These are phyloP conservation scores for Lactarius pseudohatsudake DNA, from an alignment of 768 basidiomycete species.

Conservation along the genomic window DNA sequence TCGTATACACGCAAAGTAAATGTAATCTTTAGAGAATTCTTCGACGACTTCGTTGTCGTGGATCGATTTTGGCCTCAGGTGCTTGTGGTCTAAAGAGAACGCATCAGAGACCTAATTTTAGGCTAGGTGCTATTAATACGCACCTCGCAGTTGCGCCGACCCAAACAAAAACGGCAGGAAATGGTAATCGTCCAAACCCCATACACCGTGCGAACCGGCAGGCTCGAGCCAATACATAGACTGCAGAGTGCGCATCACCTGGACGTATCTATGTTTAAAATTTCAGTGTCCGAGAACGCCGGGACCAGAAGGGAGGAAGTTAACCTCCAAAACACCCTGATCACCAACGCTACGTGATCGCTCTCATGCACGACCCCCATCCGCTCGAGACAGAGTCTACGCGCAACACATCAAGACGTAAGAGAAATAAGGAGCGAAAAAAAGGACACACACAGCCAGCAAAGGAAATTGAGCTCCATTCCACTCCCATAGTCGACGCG, in stretches of 20 bases:
- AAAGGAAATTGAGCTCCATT: constrained; percentile 97
- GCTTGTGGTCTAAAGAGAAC: constrained; percentile 57
- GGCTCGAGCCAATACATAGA: constrained; percentile 97
- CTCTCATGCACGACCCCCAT: constrained; percentile 59
- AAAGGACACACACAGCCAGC: constrained; percentile 75
- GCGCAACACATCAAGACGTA: neutral
- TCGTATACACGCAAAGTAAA: constrained; percentile 93
- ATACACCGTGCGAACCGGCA: constrained; percentile 98
- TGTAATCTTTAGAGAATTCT: constrained; percentile 89
- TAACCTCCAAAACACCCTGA: constrained; percentile 87
- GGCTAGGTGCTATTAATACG: neutral
- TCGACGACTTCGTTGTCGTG: constrained; percentile 90
- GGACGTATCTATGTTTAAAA: constrained; percentile 52
- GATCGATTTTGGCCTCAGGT: constrained; percentile 88
- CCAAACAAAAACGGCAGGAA: constrained; percentile 92
- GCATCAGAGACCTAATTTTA: neutral
- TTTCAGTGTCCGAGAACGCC: neutral
- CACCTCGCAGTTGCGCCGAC: constrained; percentile 71
- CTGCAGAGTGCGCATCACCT: constrained; percentile 82
- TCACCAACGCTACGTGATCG: constrained; percentile 76
- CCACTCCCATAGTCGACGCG: constrained; percentile 99
- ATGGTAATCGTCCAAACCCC: constrained; percentile 97
- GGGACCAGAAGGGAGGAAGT: neutral
- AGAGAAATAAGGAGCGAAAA: neutral
- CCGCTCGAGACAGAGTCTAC: constrained; percentile 77